A percentile compares a stretch with the other conserved stretches of the same genome.
phyloP scores from a whole-genome alignment of 495 filamentous ascomycete genomes.

The Penicillium paxilli region DNA sequence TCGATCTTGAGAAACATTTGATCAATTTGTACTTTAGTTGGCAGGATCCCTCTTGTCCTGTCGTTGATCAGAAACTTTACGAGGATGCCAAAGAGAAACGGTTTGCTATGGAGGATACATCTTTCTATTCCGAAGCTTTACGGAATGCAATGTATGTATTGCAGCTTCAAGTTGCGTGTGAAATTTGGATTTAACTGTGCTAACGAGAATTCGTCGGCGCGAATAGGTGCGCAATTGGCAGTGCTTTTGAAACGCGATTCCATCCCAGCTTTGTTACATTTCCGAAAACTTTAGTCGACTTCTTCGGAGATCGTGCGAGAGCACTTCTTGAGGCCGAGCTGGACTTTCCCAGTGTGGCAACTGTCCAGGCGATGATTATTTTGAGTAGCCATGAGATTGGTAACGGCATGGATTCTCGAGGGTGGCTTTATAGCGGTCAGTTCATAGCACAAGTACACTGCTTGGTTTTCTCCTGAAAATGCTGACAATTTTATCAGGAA shows the following conservation, averaged over 20 bases:
- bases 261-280: constrained; percentile 28
- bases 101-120: constrained; percentile 15
- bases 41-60: constrained; percentile 35
- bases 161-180: background rate
- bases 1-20: constrained; percentile 30
- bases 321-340: constrained; percentile 33
- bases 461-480: background rate
- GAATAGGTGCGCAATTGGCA: constrained; percentile 32
- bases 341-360: constrained; percentile 33
- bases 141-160: constrained; percentile 33
- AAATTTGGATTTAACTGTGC: background rate
- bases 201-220: background rate
- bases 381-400: constrained; percentile 32
- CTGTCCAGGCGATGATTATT: constrained; percentile 36
- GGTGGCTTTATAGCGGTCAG: constrained; percentile 41
- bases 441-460: background rate
- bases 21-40: constrained; percentile 38
- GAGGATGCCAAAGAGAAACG: constrained; percentile 12
- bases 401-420: constrained; percentile 29
- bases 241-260: constrained; percentile 26
- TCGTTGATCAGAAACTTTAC: constrained; percentile 28
- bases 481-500: constrained; percentile 18
- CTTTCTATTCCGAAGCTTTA: constrained; percentile 36
- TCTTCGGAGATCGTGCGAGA: constrained; percentile 32
- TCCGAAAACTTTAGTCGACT: constrained; percentile 29